Conservation (phyloP, 2,329 filamentous ascomycete genomes). For the Cadophora luteo-olivacea region DNA sequence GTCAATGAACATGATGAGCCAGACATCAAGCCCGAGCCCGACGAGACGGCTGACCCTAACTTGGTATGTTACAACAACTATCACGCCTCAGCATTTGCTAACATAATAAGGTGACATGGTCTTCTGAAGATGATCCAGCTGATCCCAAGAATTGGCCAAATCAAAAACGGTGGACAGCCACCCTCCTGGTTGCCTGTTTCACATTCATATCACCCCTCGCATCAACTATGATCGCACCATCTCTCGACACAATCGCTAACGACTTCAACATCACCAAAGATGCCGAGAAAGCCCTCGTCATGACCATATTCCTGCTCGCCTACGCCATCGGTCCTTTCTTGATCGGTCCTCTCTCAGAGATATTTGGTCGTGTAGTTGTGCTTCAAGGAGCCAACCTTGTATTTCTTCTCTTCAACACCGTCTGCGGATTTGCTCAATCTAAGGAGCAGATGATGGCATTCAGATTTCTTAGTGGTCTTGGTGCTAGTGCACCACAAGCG, state of each 20-base stretch:
- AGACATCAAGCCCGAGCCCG: neutral
- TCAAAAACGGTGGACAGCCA: constrained; percentile 52
- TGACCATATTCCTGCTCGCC: constrained; percentile 52
- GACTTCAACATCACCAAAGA: constrained; percentile 55
- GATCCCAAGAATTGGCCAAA: constrained; percentile 32
- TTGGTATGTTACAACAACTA: neutral
- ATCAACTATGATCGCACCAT: constrained; percentile 28
- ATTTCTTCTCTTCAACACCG: constrained; percentile 59
- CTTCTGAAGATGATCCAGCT: constrained; percentile 22
- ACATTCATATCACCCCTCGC: constrained; percentile 27
- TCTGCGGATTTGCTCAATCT: constrained; percentile 52
- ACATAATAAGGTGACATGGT: constrained; percentile 10
- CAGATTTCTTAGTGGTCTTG: constrained; percentile 55
- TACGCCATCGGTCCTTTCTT: constrained; percentile 54
- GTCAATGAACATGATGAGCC: constrained; percentile 3
- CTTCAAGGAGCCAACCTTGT: constrained; percentile 53
- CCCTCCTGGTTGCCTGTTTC: constrained; percentile 45
- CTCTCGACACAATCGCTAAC: constrained; percentile 49
- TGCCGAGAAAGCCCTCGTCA: constrained; percentile 36
- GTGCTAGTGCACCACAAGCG: constrained; percentile 51
- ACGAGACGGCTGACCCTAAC: neutral
- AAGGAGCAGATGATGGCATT: constrained; percentile 51
- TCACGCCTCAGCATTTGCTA: neutral
- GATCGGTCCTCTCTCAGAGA: constrained; percentile 65
- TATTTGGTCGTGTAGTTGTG: constrained; percentile 51